Evolutionary conservation across 192 early-diverging fungal genomes (phyloP), one percentile per base, ranked within the genome.

Genomic region (Coemansia sp.): DNA sequence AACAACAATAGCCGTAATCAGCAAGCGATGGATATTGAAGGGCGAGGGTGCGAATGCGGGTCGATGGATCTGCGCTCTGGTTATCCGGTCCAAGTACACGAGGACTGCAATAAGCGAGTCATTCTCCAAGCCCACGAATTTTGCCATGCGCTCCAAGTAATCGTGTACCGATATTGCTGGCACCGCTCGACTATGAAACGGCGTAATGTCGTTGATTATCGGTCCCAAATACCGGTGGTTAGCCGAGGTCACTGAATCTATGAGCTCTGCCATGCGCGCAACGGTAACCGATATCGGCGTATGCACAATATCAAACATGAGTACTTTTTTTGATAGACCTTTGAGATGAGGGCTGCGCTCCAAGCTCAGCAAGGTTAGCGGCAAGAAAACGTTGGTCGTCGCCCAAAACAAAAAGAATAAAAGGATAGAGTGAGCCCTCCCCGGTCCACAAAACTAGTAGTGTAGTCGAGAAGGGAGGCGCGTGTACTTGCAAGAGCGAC

Each of bases 51-150:
- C 84, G 31, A 90, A 64, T 40, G 71, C 55, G 8, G 85, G 84
- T 28, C 77, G 77, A 28, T 84, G 84, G 36, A 67, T 59, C 37
- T 83, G 65, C 21, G 66, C 59, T 4, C 74, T 48, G 11, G 83
- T 78, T 36, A 91, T 85, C 21, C 88, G 85, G 57, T 92, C 86
- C 70, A 92, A 83, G 68, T 91, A 92, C 5, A 92, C 86, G n/a
- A 92, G 79, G 0, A 90, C 75, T 1, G 88, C 83, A 1, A 92
- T 66, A 20, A 91, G 72, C 2, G 84, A 79, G 68, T 89, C 90
- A 45, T 90, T 91, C 26, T 82, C 81, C 60, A 89, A 85, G 13
- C 86, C 85, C 5, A 88, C 85, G 69, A 88, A 92, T 65, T 88
- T 87, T 14, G 86, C 72, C 45, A 92, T 88, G 2, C 90, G 83